Base-by-base conservation (phyloP, 1,284 basidiomycete genomes). In the Austropuccinia psidii region DNA sequence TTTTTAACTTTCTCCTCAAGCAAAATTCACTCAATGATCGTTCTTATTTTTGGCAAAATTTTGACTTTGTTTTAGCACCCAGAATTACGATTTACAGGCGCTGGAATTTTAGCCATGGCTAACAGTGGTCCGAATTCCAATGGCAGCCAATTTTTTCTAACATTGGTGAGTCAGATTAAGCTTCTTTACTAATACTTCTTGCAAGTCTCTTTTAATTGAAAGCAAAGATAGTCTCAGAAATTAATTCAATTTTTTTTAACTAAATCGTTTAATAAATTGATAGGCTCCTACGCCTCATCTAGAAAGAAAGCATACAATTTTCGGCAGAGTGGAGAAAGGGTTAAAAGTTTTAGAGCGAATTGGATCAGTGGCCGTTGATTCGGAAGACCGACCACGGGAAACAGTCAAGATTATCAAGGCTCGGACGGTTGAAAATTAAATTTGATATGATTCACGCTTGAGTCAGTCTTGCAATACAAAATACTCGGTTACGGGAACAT, bases 341-440 rank as follows among this genome's bases (percentile, higher is more conserved):
- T 76, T 77, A 64, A 65, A 75, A 43, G 75, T 76, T 8, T 73
- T 77, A 19, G 61, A 76, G 54, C 55, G 75, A 47, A 76, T 77
- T 60, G 75, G 76, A 24, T 76, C 76, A 49, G 79, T 80, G 13
- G 75, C 75, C 55, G 80, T 78, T 52, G 75, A 77, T 27, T 65
- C 57, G 33, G 76, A 76, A 49, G 79, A 80, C 41, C 49, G 75
- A 45, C 70, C 70, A 8, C 33, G 52, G 47, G 70, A 73, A 27
- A 45, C 47, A 11, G 73, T 74, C 8, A 74, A 74, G 31, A 74
- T 74, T n/a, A 66, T 68, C 35, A 55, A 60, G 29, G 64, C 73
- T 27, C 21, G 49, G 41, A 39, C 55, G 19, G 24, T 74, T n/a
- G 49, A 66, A 31, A 47, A 67, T 27, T 35, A 6, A 17, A n/a